These are phyloP conservation scores for Wickerhamomyces sydowiorum DNA, from an alignment of 805 yeast species.

Conservation along the genomic window DNA sequence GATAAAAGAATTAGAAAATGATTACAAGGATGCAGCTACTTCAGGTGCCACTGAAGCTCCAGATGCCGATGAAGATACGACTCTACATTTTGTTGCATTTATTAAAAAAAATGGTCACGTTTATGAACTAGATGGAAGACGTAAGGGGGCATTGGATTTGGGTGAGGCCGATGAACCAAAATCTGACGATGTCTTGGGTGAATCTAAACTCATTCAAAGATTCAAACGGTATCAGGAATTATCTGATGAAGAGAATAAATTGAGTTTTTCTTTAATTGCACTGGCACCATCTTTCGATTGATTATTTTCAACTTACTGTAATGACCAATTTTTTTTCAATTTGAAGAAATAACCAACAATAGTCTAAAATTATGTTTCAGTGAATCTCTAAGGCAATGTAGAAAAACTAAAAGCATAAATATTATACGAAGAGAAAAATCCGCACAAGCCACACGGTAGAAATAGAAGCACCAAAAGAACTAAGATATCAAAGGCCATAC, in stretches of 20 bases:
- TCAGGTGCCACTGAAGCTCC: conserved; percentile 57
- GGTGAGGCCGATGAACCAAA: conserved; percentile 32
- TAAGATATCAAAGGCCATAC: neutral
- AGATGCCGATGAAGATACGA: conserved; percentile 42
- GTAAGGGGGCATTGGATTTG: conserved; percentile 66
- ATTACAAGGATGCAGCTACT: conserved; percentile 34
- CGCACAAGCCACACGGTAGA: no score
- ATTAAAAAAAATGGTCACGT: conserved; percentile 52
- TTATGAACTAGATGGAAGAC: conserved; percentile 86
- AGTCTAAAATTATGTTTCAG: no score
- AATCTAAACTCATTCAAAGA: conserved; percentile 42
- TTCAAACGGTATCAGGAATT: conserved; percentile 63
- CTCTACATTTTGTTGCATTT: conserved; percentile 76
- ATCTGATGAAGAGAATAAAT: conserved; percentile 52
- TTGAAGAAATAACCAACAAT: no score
- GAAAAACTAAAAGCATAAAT: no score
- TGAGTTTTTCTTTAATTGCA: conserved; percentile 75
- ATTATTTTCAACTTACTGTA: no score
- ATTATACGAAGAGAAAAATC: no score
- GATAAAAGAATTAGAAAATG: conserved; percentile 40
- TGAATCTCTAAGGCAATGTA: no score
- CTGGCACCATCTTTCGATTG: conserved; percentile 49
- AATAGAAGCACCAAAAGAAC: neutral
- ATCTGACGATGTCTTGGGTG: conserved; percentile 45
- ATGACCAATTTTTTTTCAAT: no score